Evolutionary conservation across 306 rosid species (phyloP).

Genomic region (Abrus precatorius): DNA sequence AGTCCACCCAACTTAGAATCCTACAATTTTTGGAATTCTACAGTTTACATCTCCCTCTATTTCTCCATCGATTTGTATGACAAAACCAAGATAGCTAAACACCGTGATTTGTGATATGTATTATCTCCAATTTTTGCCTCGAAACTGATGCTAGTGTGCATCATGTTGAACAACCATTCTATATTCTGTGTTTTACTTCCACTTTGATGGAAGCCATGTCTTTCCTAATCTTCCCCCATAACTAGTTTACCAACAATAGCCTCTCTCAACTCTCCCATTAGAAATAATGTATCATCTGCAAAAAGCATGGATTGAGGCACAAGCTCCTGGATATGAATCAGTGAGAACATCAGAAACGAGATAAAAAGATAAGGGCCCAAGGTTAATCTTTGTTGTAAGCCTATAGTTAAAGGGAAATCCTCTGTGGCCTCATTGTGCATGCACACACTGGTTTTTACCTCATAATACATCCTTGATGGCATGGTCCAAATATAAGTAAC

Average conservation of each 20-base stretch:
- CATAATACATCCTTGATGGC: background rate
- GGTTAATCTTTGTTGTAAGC: background rate
- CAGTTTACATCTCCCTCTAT: background rate
- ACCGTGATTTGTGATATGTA: background rate
- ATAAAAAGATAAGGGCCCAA: background rate
- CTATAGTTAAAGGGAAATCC: background rate
- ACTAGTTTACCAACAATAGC: background rate
- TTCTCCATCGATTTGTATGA: background rate
- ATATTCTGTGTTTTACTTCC: background rate
- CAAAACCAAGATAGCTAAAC: background rate
- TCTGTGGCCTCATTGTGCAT: background rate
- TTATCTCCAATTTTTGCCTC: background rate
- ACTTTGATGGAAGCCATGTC: background rate
- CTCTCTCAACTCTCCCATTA: conserved; percentile 1
- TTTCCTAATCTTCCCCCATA: background rate
- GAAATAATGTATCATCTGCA: background rate
- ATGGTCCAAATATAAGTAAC: no score
- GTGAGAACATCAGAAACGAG: conserved; percentile 2
- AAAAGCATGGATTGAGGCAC: background rate
- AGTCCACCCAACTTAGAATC: background rate
- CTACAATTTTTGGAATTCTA: background rate
- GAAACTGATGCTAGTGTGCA: background rate
- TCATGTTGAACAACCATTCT: background rate
- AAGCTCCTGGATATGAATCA: background rate
- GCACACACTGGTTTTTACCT: background rate